Percentiles rank a stretch among this genome's conserved stretches.
Evolutionary conservation across 176 grass and related monocot species (phyloP).

Genomic region (Saccharum spontaneum): DNA sequence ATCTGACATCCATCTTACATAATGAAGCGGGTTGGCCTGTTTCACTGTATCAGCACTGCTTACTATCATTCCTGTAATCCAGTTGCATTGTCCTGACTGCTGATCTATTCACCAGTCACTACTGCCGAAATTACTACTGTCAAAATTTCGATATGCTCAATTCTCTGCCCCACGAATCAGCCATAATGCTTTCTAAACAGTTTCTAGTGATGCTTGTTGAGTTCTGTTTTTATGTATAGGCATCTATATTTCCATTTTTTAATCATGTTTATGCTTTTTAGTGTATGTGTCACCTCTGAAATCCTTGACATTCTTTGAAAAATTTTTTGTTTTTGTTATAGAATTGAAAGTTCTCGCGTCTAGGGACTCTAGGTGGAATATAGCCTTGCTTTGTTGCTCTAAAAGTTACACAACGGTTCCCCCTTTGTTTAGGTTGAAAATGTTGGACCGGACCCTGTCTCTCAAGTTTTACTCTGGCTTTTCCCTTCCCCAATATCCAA

Average conservation of each 20-base stretch:
- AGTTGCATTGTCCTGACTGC: background rate
- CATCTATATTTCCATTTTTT: background rate
- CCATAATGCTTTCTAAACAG: background rate
- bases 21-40: background rate
- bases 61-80: background rate
- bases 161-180: background rate
- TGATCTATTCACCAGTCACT: background rate
- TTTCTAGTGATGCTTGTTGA: background rate
- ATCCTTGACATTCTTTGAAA: background rate
- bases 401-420: background rate
- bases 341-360: background rate
- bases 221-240: background rate
- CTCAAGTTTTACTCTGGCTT: constrained; percentile 84
- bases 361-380: background rate
- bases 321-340: background rate
- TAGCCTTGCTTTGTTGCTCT: constrained; percentile 12
- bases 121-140: background rate
- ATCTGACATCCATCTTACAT: background rate
- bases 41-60: background rate
- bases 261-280: background rate
- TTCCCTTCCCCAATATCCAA: constrained; percentile 74
- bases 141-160: background rate
- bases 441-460: constrained; percentile 57
- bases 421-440: constrained; percentile 71
- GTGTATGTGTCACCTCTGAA: background rate